Evolutionary conservation across 2,329 filamentous ascomycete genomes (phyloP).

Genomic region (Arthrobotrys conoides): DNA sequence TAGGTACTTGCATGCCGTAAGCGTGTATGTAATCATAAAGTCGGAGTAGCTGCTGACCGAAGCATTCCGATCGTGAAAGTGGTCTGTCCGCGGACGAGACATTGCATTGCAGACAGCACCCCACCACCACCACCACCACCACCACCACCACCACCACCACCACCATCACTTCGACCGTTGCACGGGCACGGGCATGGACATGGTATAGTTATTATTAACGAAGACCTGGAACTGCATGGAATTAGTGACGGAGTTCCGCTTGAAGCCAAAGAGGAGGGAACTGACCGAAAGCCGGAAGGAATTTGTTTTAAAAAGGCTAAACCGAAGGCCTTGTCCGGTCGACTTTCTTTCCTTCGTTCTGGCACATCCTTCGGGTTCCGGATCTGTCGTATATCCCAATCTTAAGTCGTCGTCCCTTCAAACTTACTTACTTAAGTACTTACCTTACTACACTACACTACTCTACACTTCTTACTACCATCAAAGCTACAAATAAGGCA

Average conservation of each 20-base stretch:
- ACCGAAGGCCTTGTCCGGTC: conserved; percentile 17
- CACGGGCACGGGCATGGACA: too few species aligned
- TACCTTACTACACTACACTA: too few species aligned
- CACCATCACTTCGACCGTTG: not conserved
- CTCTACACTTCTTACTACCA: too few species aligned
- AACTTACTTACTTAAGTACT: too few species aligned
- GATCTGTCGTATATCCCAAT: conserved; percentile 44
- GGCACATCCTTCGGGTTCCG: conserved; percentile 43
- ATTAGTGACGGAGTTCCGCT: conserved; percentile 59
- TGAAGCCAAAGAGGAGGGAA: conserved; percentile 13
- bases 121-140: not conserved
- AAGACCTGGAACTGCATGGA: conserved; percentile 43
- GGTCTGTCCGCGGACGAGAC: conserved; percentile 42
- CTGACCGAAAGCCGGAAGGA: conserved; percentile 4
- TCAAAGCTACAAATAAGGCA: too few species aligned
- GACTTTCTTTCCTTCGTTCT: not conserved
- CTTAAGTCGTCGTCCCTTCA: conserved; percentile 2
- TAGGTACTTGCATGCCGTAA: conserved; percentile 52
- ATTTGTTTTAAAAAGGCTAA: conserved; percentile 35
- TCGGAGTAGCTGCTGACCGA: conserved; percentile 51
- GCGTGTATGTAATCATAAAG: conserved; percentile 59
- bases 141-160: not conserved
- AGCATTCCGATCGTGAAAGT: conserved; percentile 39
- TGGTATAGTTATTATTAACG: conserved; percentile 33
- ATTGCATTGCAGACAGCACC: not conserved